These are phyloP conservation scores for Cucumis cinereus DNA, from an alignment of 306 rosid species.

Conservation along the genomic window DNA sequence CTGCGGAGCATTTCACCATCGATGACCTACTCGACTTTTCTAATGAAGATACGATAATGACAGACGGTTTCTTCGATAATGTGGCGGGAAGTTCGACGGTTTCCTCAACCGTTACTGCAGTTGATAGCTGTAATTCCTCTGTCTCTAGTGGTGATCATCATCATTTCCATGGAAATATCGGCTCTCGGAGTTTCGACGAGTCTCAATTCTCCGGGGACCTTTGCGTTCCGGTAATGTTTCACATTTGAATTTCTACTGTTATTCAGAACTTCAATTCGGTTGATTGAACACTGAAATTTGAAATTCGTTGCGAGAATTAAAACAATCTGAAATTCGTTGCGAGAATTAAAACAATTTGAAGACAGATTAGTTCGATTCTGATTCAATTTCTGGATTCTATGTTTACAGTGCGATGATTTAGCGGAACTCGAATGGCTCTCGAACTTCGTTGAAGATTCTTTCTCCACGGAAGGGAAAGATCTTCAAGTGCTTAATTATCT, in stretches of 20 bases:
- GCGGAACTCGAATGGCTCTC: conserved; percentile 98
- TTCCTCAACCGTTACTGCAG: conserved; percentile 51
- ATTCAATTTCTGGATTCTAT: conserved; percentile 9
- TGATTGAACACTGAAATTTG: not conserved
- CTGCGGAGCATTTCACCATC: conserved; percentile 53
- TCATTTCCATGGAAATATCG: conserved; percentile 29
- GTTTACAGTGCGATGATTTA: conserved; percentile 60
- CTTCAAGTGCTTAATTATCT: conserved; percentile 49
- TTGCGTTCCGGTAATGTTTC: conserved; percentile 11
- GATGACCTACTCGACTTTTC: conserved; percentile 88
- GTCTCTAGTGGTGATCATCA: conserved; percentile 37
- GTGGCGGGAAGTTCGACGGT: conserved; percentile 54
- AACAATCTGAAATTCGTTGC: not conserved
- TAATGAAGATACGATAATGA: conserved; percentile 51
- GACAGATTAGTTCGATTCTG: not conserved
- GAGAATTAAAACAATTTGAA: not conserved
- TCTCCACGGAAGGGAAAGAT: conserved; percentile 58
- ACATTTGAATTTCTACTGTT: not conserved
- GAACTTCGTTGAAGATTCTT: conserved; percentile 85
- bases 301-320: not conserved
- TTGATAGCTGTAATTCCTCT: conserved; percentile 74
- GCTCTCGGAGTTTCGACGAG: conserved; percentile 41
- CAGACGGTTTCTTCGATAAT: conserved; percentile 54
- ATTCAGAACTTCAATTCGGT: not conserved
- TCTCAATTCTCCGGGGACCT: conserved; percentile 66